These are phyloP conservation scores for Nicotiana otophora DNA, from an alignment of 257 asterid species.

Conservation along the genomic window DNA sequence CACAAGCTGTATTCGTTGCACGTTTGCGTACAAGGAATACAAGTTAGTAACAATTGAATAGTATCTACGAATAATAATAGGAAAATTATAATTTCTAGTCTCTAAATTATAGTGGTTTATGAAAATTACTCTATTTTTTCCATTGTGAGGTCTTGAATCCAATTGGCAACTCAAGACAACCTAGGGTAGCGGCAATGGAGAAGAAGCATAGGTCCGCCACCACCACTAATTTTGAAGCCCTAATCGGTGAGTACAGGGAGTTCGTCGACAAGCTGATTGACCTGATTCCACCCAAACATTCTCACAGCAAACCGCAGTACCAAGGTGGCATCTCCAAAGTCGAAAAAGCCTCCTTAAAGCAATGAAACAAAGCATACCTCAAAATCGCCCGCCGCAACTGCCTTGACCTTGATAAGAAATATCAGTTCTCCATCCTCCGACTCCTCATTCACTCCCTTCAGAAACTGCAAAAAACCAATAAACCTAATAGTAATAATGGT, in stretches of 20 bases:
- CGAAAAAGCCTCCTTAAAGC: slow-evolving; percentile 62
- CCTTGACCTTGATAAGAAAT: slow-evolving; percentile 63
- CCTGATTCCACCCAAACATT: slow-evolving; percentile 51
- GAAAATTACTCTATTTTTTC: too few species aligned
- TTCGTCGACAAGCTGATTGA: slow-evolving; percentile 62
- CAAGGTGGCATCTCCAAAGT: slow-evolving; percentile 65
- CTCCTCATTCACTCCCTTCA: slow-evolving; percentile 34
- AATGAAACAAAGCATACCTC: slow-evolving; percentile 40
- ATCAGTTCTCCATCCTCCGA: slow-evolving; percentile 41
- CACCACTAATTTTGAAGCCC: slow-evolving; percentile 33
- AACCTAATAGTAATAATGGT: too few species aligned
- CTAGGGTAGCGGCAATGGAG: neutral
- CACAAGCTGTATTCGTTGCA: too few species aligned
- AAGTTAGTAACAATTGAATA: too few species aligned
- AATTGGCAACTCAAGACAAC: neutral
- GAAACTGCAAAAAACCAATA: neutral
- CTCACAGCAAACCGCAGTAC: slow-evolving; percentile 36
- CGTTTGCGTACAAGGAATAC: too few species aligned
- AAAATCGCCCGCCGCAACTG: slow-evolving; percentile 76
- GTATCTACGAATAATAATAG: too few species aligned
- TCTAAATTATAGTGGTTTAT: too few species aligned
- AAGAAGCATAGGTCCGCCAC: neutral
- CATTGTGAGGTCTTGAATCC: too few species aligned
- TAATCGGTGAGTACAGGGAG: slow-evolving; percentile 36
- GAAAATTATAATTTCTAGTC: too few species aligned